Conservation (phyloP, 2,329 filamentous ascomycete species). For the Cryoendolithus antarcticus region DNA sequence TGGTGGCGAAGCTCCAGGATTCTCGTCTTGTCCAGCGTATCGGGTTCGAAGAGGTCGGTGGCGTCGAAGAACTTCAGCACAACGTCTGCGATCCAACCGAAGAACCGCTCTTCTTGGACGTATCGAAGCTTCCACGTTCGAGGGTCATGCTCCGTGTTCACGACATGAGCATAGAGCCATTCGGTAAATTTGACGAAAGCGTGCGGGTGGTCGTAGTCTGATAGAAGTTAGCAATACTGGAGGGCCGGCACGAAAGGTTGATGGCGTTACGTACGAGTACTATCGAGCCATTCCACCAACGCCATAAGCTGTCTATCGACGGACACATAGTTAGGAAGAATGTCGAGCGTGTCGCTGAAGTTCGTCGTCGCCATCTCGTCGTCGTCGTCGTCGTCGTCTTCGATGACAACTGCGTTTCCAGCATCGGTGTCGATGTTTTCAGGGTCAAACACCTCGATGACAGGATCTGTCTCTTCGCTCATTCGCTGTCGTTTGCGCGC, state of each 20-base stretch:
- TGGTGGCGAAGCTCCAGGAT: not conserved
- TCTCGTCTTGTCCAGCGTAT: not conserved
- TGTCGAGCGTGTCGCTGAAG: conserved; percentile 10
- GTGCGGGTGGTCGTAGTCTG: conserved; percentile 3
- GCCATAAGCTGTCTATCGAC: not conserved
- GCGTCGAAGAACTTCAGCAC: conserved; percentile 18
- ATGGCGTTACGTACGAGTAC: no score
- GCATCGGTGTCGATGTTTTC: conserved; percentile 28
- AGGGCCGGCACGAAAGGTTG: no score
- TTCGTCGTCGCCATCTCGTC: conserved; percentile 5
- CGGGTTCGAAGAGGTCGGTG: conserved; percentile 3
- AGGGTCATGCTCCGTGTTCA: conserved; percentile 12
- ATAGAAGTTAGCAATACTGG: no score
- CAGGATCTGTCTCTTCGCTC: conserved; percentile 24
- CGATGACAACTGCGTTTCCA: conserved; percentile 27
- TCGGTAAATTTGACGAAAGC: conserved; percentile 2
- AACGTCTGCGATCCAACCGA: conserved; percentile 9
- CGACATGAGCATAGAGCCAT: conserved; percentile 11
- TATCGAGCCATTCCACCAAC: no score
- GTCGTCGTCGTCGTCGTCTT: conserved; percentile 23
- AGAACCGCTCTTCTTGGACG: conserved; percentile 11
- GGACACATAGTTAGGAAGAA: not conserved
- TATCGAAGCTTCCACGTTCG: conserved; percentile 8
- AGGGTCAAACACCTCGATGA: conserved; percentile 20
- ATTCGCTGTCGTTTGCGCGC: conserved; percentile 34